These are phyloP conservation scores for Cydonia oblonga DNA, from an alignment of 331 rosid species.

Conservation along the genomic window DNA sequence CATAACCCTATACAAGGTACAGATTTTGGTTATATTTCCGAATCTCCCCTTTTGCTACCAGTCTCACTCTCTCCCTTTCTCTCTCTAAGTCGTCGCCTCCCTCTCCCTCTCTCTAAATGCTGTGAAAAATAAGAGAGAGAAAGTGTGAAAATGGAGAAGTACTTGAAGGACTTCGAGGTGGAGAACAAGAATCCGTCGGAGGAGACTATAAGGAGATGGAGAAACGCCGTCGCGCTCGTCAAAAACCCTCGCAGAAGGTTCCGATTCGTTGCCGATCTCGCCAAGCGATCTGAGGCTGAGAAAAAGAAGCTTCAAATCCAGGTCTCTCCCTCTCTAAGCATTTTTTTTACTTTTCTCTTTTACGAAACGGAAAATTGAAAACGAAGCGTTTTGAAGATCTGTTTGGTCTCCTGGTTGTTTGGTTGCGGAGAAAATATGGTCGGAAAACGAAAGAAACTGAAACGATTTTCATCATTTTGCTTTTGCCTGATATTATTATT, in stretches of 20 bases:
- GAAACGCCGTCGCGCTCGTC: constrained; percentile 52
- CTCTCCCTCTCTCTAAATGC: neutral
- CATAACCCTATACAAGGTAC: too few species aligned
- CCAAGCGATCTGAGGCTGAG: constrained; percentile 35
- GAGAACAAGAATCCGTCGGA: constrained; percentile 33
- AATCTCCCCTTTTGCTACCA: too few species aligned
- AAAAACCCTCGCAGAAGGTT: constrained; percentile 50
- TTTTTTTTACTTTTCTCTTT: neutral
- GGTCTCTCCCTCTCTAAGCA: constrained; percentile 26
- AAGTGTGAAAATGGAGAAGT: constrained; percentile 20
- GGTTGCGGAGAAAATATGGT: neutral
- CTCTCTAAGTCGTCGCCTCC: too few species aligned
- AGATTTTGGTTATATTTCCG: too few species aligned
- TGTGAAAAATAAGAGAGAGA: neutral
- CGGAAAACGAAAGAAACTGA: neutral
- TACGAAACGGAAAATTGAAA: neutral
- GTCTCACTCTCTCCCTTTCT: too few species aligned
- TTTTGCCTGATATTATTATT: neutral
- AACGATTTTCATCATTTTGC: neutral
- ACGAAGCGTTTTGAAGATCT: neutral
- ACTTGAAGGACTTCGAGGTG: constrained; percentile 40
- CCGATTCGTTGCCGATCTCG: constrained; percentile 57
- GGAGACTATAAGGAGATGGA: constrained; percentile 48
- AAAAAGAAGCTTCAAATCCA: constrained; percentile 37
- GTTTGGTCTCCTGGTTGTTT: neutral